Base-by-base conservation (phyloP, 495 filamentous ascomycete species). In the Penicillium verhagenii region DNA sequence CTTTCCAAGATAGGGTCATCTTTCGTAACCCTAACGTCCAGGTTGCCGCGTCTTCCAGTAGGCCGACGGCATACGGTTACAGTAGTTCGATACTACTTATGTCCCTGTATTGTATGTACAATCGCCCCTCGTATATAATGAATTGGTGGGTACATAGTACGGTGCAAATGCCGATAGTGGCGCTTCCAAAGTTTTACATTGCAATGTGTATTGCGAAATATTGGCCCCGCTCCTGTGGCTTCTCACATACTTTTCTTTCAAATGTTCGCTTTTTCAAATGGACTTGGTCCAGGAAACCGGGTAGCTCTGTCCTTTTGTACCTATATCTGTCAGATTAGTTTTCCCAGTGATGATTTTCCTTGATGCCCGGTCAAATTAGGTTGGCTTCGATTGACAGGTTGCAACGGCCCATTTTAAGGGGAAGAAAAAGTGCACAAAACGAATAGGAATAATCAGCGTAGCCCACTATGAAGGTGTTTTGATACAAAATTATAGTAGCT, bases 141-240 rank as follows among this genome's bases (percentile, higher is more conserved):
- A n/a, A n/a, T n/a, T n/a, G n/a, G n/a, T n/a, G n/a, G n/a, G n/a
- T n/a, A n/a, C n/a, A n/a, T n/a, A n/a, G n/a, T n/a, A n/a, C n/a
- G 33, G 16, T 35, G 28, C 28, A 31, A 35, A 3, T 6, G 3
- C 13, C 33, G 14, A 35, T 13, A 35, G 33, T 13, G 33, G 33
- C 33, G 16, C 42, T 24, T n/a, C n/a, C n/a, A n/a, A n/a, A n/a
- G n/a, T n/a, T n/a, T 44, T 58, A 51, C 51, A 49, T 52, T 4
- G 16, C 33, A n/a, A 3, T n/a, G 14, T 35, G 33, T 13, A n/a
- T n/a, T n/a, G 14, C 33, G 33, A 35, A 35, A 35, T 4, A 16
- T 35, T 16, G 2, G 33, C 33, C 33, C 33, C 33, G 33, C 33
- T 35, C 11, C 33, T 14, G 33, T 35, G 33, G 33, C 33, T 35